phyloP scores from a whole-genome alignment of 306 rosid species.

The Vigna trinervia region DNA sequence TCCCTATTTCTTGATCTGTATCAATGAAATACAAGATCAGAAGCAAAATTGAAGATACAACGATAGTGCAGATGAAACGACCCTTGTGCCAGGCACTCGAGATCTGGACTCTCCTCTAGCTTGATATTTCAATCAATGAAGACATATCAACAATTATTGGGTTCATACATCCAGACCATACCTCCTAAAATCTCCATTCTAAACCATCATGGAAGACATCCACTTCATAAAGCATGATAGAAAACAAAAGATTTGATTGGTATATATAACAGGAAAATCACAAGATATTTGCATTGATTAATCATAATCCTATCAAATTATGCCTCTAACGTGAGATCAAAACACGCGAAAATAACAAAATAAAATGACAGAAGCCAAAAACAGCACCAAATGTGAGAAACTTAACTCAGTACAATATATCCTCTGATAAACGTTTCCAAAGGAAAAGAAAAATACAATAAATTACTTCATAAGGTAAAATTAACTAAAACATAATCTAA shows the following conservation, averaged over 20 bases:
- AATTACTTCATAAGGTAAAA: no score
- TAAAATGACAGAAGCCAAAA: not conserved
- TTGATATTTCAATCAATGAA: conserved; percentile 6
- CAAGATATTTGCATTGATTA: not conserved
- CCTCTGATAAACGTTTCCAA: not conserved
- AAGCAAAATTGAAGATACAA: not conserved
- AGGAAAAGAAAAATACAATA: not conserved
- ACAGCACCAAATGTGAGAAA: not conserved
- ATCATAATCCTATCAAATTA: not conserved
- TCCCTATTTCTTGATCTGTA: not conserved
- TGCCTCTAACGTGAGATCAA: not conserved
- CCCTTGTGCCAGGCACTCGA: not conserved
- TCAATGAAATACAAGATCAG: not conserved
- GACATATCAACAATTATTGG: not conserved
- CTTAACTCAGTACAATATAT: not conserved
- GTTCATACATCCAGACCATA: not conserved
- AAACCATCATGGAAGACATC: conserved; percentile 28
- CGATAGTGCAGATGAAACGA: not conserved
- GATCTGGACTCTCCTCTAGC: not conserved
- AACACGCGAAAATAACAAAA: no score
- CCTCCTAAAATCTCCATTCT: conserved; percentile 28
- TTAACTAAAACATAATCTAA: no score
- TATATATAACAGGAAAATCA: conserved; percentile 4
- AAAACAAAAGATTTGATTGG: conserved; percentile 10
- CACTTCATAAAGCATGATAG: conserved; percentile 20